These are phyloP conservation scores for Suillus fuscotomentosus DNA, from an alignment of 768 basidiomycete species.

Conservation along the genomic window DNA sequence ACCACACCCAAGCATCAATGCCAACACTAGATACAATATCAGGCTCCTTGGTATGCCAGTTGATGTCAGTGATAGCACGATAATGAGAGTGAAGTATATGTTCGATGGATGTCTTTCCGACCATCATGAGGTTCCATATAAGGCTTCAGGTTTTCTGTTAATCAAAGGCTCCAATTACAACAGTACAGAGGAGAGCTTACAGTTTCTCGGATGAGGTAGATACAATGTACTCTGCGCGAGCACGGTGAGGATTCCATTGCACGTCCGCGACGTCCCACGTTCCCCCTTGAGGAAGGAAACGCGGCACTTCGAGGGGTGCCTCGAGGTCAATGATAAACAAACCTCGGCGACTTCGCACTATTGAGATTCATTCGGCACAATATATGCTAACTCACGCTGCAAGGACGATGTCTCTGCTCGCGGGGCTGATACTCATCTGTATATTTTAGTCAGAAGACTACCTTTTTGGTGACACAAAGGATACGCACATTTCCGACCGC, in stretches of 20 bases:
- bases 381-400: constrained; percentile 62
- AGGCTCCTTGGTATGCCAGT: constrained; percentile 89
- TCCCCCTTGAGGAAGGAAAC: constrained; percentile 94
- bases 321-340: constrained; percentile 95
- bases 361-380: not conserved
- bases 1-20: constrained; percentile 93
- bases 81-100: constrained; percentile 87
- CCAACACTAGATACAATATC: constrained; percentile 87
- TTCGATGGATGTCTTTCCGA: constrained; percentile 77
- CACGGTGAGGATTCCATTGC: constrained; percentile 86
- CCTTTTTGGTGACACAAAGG: not conserved
- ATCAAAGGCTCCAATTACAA: not conserved
- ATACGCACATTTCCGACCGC: constrained; percentile 77
- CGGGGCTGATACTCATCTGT: constrained; percentile 90
- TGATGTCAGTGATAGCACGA: constrained; percentile 96
- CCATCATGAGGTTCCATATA: constrained; percentile 88
- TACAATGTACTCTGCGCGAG: constrained; percentile 76
- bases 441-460: constrained; percentile 8
- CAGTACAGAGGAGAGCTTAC: constrained; percentile 39
- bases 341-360: constrained; percentile 63
- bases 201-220: constrained; percentile 89
- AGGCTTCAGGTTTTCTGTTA: constrained; percentile 43
- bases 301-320: constrained; percentile 79
- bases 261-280: constrained; percentile 96
- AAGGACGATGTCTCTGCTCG: constrained; percentile 84